These are phyloP conservation scores for Pilatotrama ljubarskyi DNA, from an alignment of 768 basidiomycete species.

Conservation along the genomic window DNA sequence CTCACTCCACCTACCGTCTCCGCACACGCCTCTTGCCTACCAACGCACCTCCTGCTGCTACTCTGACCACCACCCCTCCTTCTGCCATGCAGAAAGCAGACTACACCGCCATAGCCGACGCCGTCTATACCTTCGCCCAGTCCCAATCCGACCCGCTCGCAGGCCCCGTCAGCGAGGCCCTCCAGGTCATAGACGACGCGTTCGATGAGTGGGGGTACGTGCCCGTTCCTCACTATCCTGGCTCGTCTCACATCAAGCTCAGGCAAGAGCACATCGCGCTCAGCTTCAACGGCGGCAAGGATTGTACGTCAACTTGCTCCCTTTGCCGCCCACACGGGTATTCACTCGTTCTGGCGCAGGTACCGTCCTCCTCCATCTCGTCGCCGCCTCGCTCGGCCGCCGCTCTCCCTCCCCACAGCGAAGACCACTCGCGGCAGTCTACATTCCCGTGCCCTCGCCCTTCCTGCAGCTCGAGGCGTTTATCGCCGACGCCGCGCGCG, in stretches of 20 bases:
- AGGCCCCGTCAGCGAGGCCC: conserved; percentile 69
- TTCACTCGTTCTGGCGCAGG: conserved; percentile 47
- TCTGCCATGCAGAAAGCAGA: conserved; percentile 41
- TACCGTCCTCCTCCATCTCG: conserved; percentile 92
- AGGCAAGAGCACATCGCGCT: conserved; percentile 76
- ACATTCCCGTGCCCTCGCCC: conserved; percentile 89
- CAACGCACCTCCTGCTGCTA: background rate
- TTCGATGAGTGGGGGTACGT: conserved; percentile 84
- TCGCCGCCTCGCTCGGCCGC: conserved; percentile 68
- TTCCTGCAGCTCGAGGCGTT: conserved; percentile 85
- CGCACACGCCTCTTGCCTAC: no score
- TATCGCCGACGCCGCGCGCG: conserved; percentile 58
- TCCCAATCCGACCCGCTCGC: conserved; percentile 58
- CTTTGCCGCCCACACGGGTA: no score
- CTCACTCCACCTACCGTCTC: no score
- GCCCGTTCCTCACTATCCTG: background rate
- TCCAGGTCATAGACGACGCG: conserved; percentile 77
- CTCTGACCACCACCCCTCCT: background rate
- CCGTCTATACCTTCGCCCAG: conserved; percentile 63
- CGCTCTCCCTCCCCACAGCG: conserved; percentile 36
- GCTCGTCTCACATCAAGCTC: background rate
- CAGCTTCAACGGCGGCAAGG: conserved; percentile 99
- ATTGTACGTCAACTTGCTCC: no score
- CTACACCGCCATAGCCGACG: conserved; percentile 48
- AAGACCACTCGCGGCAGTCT: conserved; percentile 64